These are phyloP conservation scores for Aspergillus transmontanensis DNA, from an alignment of 2,329 filamentous ascomycete species.

Conservation along the genomic window DNA sequence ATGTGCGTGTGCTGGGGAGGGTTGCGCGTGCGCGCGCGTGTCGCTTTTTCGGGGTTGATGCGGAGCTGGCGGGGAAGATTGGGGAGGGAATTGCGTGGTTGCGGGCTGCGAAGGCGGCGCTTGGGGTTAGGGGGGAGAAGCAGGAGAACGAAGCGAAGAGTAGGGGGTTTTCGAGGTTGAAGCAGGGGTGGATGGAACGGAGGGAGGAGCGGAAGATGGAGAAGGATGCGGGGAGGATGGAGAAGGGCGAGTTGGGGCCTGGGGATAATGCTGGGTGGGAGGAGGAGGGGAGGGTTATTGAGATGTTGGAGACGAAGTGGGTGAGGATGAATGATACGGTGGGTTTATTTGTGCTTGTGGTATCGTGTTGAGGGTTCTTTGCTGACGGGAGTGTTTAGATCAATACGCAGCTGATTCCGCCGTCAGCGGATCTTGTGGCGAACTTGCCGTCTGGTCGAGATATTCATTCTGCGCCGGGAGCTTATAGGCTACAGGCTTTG, in stretches of 20 bases:
- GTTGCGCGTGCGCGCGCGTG: conserved; percentile 83
- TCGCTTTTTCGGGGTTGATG: conserved; percentile 86
- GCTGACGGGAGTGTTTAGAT: conserved; percentile 57
- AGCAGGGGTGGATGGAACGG: conserved; percentile 74
- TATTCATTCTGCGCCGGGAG: conserved; percentile 69
- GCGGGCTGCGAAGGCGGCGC: conserved; percentile 71
- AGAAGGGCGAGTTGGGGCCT: conserved; percentile 36
- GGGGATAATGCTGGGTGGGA: conserved; percentile 80
- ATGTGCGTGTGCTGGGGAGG: conserved; percentile 73
- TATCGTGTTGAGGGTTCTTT: background rate
- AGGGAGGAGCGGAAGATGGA: conserved; percentile 79
- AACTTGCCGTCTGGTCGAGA: conserved; percentile 87
- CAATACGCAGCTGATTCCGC: conserved; percentile 76
- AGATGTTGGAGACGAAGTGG: conserved; percentile 89
- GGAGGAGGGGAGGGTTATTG: conserved; percentile 82
- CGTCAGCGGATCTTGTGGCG: conserved; percentile 69
- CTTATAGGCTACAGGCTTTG: conserved; percentile 67
- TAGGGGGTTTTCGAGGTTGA: conserved; percentile 57
- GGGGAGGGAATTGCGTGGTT: conserved; percentile 89
- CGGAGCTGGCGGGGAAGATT: conserved; percentile 77
- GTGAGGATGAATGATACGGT: conserved; percentile 90
- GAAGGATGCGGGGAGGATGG: conserved; percentile 54
- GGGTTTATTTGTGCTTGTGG: conserved; percentile 9
- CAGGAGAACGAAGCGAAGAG: conserved; percentile 47
- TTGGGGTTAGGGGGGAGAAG: conserved; percentile 62